Evolutionary conservation across 768 basidiomycete species (phyloP).

Genomic region (Leccinum rimulosum): DNA sequence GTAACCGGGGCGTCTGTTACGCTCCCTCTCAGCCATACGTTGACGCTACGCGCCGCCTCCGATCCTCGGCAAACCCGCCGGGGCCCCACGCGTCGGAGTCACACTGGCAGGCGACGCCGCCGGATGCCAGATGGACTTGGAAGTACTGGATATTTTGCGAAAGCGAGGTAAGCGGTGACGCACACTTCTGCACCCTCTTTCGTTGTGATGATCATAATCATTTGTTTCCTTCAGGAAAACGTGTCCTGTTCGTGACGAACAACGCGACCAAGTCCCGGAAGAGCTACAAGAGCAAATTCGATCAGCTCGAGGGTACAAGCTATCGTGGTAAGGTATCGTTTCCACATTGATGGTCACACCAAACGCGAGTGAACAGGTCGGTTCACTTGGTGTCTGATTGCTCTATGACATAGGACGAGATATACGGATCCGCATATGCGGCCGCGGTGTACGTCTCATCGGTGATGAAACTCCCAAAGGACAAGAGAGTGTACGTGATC

Average conservation of each 20-base stretch:
- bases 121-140: conserved; percentile 23
- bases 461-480: conserved; percentile 82
- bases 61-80: too few species aligned
- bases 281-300: conserved; percentile 89
- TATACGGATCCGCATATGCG: conserved; percentile 93
- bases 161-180: conserved; percentile 54
- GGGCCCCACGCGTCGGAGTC: too few species aligned
- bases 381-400: not conserved
- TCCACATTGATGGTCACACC: not conserved
- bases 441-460: conserved; percentile 83
- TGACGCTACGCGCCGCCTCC: too few species aligned
- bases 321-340: conserved; percentile 60
- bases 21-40: too few species aligned
- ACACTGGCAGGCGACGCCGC: too few species aligned
- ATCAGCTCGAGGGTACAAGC: conserved; percentile 81
- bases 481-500: conserved; percentile 95
- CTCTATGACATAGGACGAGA: conserved; percentile 71
- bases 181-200: not conserved
- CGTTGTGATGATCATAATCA: not conserved
- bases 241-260: conserved; percentile 91
- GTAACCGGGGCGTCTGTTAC: too few species aligned
- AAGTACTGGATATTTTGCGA: conserved; percentile 73
- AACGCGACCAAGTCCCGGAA: conserved; percentile 92
- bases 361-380: not conserved
- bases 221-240: conserved; percentile 53